A percentile compares a stretch with the other conserved stretches of the same genome.
Conservation (phyloP, 345 rosid species). For the Hibiscus tridactylites region DNA sequence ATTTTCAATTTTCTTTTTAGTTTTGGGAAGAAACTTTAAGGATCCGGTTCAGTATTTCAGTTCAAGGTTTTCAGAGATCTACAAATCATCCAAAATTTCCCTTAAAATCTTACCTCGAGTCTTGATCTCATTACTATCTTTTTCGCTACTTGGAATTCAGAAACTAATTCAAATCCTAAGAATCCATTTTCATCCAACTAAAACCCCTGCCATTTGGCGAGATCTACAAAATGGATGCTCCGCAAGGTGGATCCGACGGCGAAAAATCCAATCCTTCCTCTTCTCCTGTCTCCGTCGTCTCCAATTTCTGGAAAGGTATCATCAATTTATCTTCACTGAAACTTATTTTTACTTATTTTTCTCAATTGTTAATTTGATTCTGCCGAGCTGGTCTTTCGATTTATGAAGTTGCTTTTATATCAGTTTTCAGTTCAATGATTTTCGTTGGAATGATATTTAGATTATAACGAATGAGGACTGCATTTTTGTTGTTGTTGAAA, state of each 20-base stretch:
- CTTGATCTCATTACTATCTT: not conserved
- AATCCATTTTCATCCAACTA: not conserved
- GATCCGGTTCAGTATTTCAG: not conserved
- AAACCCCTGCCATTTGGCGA: slow-evolving; percentile 12
- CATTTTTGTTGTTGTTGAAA: not conserved
- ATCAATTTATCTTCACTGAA: not conserved
- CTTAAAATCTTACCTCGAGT: not conserved
- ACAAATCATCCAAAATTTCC: not conserved
- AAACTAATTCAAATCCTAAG: not conserved
- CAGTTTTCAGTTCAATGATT: not conserved
- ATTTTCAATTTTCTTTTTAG: not conserved
- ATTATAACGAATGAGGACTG: not conserved
- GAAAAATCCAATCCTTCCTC: slow-evolving; percentile 53
- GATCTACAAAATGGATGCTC: slow-evolving; percentile 53
- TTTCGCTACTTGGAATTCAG: too few species aligned
- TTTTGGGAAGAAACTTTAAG: not conserved
- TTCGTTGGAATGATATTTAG: not conserved
- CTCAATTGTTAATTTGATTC: not conserved
- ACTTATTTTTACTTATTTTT: not conserved
- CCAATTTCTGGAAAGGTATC: slow-evolving; percentile 92
- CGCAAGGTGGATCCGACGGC: slow-evolving; percentile 66
- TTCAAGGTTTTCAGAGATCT: not conserved
- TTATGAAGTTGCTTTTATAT: not conserved
- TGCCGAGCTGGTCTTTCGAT: not conserved
- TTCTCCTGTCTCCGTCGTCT: slow-evolving; percentile 67